These are phyloP conservation scores for Balamuthia mandrillaris DNA, from an alignment of 208 protist genomes.

Conservation along the genomic window DNA sequence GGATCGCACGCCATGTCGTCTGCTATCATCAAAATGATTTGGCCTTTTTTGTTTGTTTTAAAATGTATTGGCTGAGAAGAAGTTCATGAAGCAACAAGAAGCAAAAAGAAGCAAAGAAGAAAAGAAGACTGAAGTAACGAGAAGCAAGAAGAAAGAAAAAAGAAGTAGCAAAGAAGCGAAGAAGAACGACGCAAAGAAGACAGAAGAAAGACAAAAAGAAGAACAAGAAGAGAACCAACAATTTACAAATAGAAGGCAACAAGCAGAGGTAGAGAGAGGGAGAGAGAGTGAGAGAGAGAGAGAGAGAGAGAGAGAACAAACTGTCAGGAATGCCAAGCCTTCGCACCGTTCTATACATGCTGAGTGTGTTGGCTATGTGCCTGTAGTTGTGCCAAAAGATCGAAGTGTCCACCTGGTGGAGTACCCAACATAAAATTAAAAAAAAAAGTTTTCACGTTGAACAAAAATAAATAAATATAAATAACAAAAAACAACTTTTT, in stretches of 20 bases:
- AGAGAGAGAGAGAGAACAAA: neutral
- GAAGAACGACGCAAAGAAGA: too few species aligned
- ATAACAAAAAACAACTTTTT: neutral
- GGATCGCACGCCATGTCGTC: constrained; percentile 96
- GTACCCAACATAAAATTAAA: neutral
- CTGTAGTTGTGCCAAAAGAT: constrained; percentile 97
- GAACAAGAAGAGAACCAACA: too few species aligned
- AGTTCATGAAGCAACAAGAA: neutral
- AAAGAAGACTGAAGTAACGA: neutral
- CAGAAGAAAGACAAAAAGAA: too few species aligned
- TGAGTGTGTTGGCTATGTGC: constrained; percentile 92
- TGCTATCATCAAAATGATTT: constrained; percentile 93
- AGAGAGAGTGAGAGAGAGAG: too few species aligned
- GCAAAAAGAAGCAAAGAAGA: neutral
- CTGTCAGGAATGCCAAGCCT: constrained; percentile 82
- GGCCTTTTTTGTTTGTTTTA: neutral
- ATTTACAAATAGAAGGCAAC: too few species aligned
- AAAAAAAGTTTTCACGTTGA: neutral
- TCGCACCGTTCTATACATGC: constrained; percentile 91
- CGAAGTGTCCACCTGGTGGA: constrained; percentile 79
- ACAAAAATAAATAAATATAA: neutral
- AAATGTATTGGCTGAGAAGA: too few species aligned
- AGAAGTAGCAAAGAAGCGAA: neutral
- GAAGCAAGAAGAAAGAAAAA: neutral
- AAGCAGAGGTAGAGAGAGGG: too few species aligned